Evolutionary conservation across 2,329 filamentous ascomycete species (phyloP).

Genomic region (Fusarium mangiferae): DNA sequence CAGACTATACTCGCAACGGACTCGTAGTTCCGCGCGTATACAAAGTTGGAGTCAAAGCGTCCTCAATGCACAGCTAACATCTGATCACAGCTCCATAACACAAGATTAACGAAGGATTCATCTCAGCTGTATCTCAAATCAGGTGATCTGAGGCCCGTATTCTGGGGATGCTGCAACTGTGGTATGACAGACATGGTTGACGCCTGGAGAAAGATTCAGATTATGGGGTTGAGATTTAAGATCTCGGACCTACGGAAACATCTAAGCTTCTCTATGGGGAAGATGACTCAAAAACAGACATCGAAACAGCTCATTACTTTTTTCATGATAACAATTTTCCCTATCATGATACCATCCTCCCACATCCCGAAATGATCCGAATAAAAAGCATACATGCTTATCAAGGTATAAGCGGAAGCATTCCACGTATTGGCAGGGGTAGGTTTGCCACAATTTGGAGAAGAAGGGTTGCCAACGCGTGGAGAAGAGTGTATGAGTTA

Average conservation of each 20-base stretch:
- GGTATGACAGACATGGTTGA: conserved; percentile 12
- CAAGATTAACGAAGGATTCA: conserved; percentile 29
- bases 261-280: not conserved
- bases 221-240: not conserved
- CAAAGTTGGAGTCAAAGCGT: not conserved
- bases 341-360: not conserved
- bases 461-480: not conserved
- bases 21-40: not conserved
- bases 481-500: not conserved
- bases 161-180: conserved; percentile 3
- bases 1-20: not conserved
- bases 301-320: not conserved
- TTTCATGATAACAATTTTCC: not conserved
- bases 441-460: conserved; percentile 7
- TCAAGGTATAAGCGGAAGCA: not conserved
- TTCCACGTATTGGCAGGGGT: not conserved
- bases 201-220: not conserved
- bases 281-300: not conserved
- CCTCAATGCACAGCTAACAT: not conserved
- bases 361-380: conserved; percentile 28
- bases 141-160: conserved; percentile 1
- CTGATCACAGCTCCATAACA: conserved; percentile 13
- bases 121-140: conserved; percentile 13
- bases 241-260: not conserved
- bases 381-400: not conserved